Evolutionary conservation across 139 green algal genomes (phyloP).

Genomic region (Asterochloris erici): DNA sequence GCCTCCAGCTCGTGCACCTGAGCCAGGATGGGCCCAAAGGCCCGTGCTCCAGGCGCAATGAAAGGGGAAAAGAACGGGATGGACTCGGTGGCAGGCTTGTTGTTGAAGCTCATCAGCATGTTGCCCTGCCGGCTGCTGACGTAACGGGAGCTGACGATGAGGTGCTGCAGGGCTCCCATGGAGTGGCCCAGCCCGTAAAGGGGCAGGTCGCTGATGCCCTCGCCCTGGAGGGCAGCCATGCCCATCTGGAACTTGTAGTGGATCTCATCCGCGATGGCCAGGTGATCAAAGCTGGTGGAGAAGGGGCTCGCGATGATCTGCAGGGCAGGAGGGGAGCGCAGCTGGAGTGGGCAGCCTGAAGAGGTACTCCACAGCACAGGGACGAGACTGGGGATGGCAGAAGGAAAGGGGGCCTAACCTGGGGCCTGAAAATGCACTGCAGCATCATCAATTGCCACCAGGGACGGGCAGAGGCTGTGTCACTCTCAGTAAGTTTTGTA

Average conservation of each 20-base stretch:
- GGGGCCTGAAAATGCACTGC: neutral
- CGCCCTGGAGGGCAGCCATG: constrained; percentile 23
- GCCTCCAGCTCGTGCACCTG: constrained; percentile 23
- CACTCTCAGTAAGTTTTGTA: neutral
- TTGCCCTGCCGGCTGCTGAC: constrained; percentile 67
- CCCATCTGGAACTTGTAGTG: constrained; percentile 81
- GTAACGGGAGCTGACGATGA: constrained; percentile 84
- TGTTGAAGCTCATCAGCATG: constrained; percentile 92
- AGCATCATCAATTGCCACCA: neutral
- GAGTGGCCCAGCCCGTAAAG: constrained; percentile 88
- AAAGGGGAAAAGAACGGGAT: constrained; percentile 81
- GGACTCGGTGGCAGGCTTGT: constrained; percentile 58
- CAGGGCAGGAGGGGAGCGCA: neutral
- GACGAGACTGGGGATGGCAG: neutral
- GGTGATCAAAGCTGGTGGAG: constrained; percentile 84
- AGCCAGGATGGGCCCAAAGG: constrained; percentile 71
- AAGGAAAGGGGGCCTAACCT: neutral
- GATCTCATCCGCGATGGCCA: constrained; percentile 82
- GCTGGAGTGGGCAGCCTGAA: no score
- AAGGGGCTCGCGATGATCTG: constrained; percentile 79
- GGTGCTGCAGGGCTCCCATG: constrained; percentile 78
- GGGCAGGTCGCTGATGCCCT: constrained; percentile 42
- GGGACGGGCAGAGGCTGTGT: neutral
- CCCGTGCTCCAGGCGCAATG: constrained; percentile 66
- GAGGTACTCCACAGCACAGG: no score